Base-by-base conservation (phyloP, 495 filamentous ascomycete species). In the Hypomontagnella monticulosa region DNA sequence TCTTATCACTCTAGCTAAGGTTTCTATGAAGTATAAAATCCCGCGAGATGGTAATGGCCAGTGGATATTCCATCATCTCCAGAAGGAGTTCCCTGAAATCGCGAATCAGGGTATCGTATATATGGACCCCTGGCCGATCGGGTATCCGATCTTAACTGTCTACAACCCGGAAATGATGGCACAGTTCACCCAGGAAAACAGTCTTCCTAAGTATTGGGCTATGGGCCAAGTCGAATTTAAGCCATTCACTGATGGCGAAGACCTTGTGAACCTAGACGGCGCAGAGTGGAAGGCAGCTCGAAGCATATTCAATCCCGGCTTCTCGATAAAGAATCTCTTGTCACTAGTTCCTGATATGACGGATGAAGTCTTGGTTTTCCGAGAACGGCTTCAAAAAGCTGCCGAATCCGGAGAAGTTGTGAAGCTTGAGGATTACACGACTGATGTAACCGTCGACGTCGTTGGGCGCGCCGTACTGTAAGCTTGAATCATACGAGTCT, bases 41-140 rank as follows among this genome's bases (percentile, higher is more conserved):
- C 68, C 76, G 8, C 46, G 46, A 34, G 73, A 75, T 27, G 40
- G 60, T 3, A n/a, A 57, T 15, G 65, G 69, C n/a, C 57, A 65
- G 4, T 65, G 48, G 58, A 36, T 68, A 11, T 57, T 66, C 16
- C 38, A 43, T n/a, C 18, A 71, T 12, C 11, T 76, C 16, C 38
- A 42, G 23, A 46, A 55, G 40, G 44, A 67, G 53, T 75, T 66
- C 48, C 73, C 74, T 3, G 73, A 75, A 1, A 42, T 75, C 15
- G 54, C 57, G 1, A 50, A 48, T 3, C 11, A 66, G 19, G 70
- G 73, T 15, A 46, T 79, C 9, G 42, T 79, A 57, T 81, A 83
- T 61, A 7, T 83, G n/a, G 81, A 83, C 54, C 49, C 62, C 3
- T 84, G 80, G 80, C 82, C 81, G 7, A 68, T 81, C 8, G 57